Evolutionary conservation across 192 early-diverging fungal species (phyloP), one percentile per base, ranked within the genome.

Genomic region (Chytriomyces sp.): DNA sequence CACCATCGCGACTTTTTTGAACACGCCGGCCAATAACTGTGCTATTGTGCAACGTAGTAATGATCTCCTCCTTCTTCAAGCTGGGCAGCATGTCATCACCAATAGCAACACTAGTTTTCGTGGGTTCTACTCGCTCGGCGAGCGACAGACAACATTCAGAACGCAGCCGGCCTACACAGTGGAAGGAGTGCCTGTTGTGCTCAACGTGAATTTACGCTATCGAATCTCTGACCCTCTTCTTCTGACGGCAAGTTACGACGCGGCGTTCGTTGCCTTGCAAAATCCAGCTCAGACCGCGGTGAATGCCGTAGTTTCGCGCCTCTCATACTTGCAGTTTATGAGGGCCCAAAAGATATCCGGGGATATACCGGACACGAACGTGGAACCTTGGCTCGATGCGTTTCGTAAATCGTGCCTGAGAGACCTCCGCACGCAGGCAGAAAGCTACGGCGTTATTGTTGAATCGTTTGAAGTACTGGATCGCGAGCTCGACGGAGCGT

Each of bases 21-120:
- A 78, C 57, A 73, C 83, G n/a, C 82, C 82, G n/a, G 82, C 81
- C n/a, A 83, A 83, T 49, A 83, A 83, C 39, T 74, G 80, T 22
- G 57, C 75, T 8, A 71, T 84, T 34, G 54, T 84, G 39, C 82
- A 84, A 70, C 77, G 76, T 40, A 81, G 76, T 25, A 80, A 78
- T 22, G 67, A 80, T 34, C 58, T 84, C 6, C 34, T 84, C 3
- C 58, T 68, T 4, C 60, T 84, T 14, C 40, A 77, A n/a, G 82
- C 77, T 34, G 82, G 82, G 22, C 82, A 84, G 78, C 82, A 84
- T 56, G 80, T 81, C 56, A 79, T 84, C 38, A 82, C 80, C 10
- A 80, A 81, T 55, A 72, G 78, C 44, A 70, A 73, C 33, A 84
- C 82, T 10, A 77, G 78, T 2, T 84, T 84, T 67, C 72, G 82